phyloP scores from a whole-genome alignment of 495 filamentous ascomycete species.

The Niebla homalea region DNA sequence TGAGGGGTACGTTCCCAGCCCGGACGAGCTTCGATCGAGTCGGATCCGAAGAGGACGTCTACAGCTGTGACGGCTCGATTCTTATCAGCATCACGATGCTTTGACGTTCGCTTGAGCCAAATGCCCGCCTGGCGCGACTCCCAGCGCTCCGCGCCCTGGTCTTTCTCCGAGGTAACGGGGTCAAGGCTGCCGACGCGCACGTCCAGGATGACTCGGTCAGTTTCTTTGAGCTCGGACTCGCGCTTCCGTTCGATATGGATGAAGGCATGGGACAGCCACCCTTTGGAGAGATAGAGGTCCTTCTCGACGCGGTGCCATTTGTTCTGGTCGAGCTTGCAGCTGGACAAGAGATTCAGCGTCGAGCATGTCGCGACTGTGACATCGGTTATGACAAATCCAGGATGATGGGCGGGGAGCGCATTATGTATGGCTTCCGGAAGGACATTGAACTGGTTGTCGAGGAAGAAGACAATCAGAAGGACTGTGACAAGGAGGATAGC shows the following conservation, averaged over 20 bases:
- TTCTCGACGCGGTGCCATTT: conserved; percentile 82
- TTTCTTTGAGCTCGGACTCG: conserved; percentile 64
- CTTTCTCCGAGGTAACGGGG: conserved; percentile 47
- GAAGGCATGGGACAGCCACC: conserved; percentile 67
- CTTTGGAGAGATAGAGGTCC: conserved; percentile 68
- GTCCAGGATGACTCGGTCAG: conserved; percentile 75
- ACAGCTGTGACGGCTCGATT: conserved; percentile 65
- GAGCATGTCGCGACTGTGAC: conserved; percentile 72
- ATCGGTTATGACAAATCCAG: conserved; percentile 76
- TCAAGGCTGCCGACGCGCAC: conserved; percentile 66
- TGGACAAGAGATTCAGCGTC: conserved; percentile 57
- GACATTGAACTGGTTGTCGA: conserved; percentile 71
- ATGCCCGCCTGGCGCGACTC: conserved; percentile 67
- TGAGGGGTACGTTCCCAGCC: conserved; percentile 69
- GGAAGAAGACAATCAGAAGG: conserved; percentile 55
- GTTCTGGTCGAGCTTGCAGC: conserved; percentile 62
- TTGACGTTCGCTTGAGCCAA: conserved; percentile 74
- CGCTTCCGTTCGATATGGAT: conserved; percentile 74
- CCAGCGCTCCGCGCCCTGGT: conserved; percentile 54
- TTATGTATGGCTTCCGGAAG: conserved; percentile 71
- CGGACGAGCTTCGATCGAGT: conserved; percentile 76
- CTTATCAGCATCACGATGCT: conserved; percentile 66
- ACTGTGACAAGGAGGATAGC: conserved; percentile 50
- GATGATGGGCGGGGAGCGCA: conserved; percentile 68
- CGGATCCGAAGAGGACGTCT: conserved; percentile 85